Base-by-base conservation (phyloP, 768 basidiomycete genomes). In the Cytidiella melzeri region DNA sequence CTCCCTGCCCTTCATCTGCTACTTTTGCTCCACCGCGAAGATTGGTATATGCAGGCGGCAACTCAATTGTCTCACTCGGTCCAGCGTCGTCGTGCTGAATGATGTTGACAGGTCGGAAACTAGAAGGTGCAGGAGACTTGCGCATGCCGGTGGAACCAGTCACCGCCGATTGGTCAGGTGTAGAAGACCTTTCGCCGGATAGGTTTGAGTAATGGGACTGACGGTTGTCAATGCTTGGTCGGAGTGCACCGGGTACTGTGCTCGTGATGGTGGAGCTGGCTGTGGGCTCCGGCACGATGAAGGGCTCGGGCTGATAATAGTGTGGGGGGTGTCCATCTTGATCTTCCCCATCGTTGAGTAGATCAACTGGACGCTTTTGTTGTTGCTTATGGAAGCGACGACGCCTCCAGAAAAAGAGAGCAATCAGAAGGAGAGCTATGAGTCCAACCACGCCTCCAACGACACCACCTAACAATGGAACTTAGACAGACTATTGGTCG, bases 81-180 rank as follows among this genome's bases (percentile, higher is more conserved):
- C 89, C 88, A 0, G 85, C 89, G 61, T 92, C 89, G 55, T 90
- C 87, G 57, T 92, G 89, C 65, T 91, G 89, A 40, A 91, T 76
- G 58, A 89, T 78, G 60, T 91, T 90, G 27, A 92, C 80, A 0
- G 86, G 74, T 41, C 87, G 70, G 68, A 88, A 68, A 53, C 66
- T 69, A 34, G 81, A 71, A 46, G 74, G 64, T 36, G 61, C 61
- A 2, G 70, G 64, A 7, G 71, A 70, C 46, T 76, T 77, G 55
- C 80, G 80, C 20, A 60, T 56, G 58, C 74, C 67, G 12, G 55
- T 63, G 37, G 63, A 55, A 60, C 65, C 38, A 66, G 67, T 46
- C 58, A 61, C 21, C 49, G 57, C 47, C 47, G 55, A 28, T 36
- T 60, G 30, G 53, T 54, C 45, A 9, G 43, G 42, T 55, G 62